Percentiles rank a stretch among this genome's conserved stretches.
Conservation (phyloP, 2,329 filamentous ascomycete genomes). For the Uncinocarpus reesii region DNA sequence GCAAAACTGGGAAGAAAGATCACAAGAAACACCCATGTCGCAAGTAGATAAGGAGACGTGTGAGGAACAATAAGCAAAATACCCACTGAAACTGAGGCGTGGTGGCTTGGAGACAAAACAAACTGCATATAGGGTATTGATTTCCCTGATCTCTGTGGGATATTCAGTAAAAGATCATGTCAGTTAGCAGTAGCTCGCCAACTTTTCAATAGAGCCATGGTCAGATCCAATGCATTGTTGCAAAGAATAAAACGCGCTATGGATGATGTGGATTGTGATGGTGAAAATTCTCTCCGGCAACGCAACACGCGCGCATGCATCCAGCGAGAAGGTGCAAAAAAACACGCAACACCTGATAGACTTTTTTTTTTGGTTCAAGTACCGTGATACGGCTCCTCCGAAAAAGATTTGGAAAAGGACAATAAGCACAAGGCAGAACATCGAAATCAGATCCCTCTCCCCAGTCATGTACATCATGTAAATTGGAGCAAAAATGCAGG, state of each 20-base stretch:
- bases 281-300: not conserved
- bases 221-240: slow-evolving; percentile 3
- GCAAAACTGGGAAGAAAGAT: not conserved
- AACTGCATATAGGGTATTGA: not conserved
- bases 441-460: slow-evolving; percentile 10
- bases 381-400: slow-evolving; percentile 4
- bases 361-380: slow-evolving; percentile 6
- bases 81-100: not conserved
- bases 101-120: not conserved
- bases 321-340: not conserved
- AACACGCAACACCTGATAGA: not conserved
- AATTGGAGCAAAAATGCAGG: slow-evolving; percentile 8
- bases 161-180: not conserved
- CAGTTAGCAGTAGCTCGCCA: slow-evolving; percentile 3
- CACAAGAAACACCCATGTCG: not conserved
- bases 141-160: not conserved
- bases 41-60: not conserved
- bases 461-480: slow-evolving; percentile 11
- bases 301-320: slow-evolving; percentile 1
- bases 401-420: too few relatives aligned
- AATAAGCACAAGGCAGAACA: slow-evolving; percentile 5
- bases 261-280: not conserved
- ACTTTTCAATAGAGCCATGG: not conserved
- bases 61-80: not conserved
- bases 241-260: slow-evolving; percentile 1